A percentile compares a stretch with the other conserved stretches of the same genome.
These are phyloP conservation scores for Phytophthora hibernalis DNA, from an alignment of 352 stramenopile species.

Conservation along the genomic window DNA sequence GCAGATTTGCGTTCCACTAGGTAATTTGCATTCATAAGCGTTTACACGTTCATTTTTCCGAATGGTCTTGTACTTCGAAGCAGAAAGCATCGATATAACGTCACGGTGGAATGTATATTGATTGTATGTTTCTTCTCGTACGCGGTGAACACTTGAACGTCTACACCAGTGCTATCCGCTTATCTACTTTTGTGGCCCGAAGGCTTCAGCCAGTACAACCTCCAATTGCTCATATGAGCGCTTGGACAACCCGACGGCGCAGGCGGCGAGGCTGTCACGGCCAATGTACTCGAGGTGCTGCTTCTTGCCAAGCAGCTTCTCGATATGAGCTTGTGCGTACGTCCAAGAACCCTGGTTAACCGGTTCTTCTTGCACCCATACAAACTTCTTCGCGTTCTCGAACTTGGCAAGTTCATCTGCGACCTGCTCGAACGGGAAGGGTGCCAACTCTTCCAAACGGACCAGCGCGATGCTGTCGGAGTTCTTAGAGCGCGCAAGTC, in stretches of 20 bases:
- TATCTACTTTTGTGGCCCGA: slow-evolving; percentile 44
- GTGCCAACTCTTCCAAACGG: slow-evolving; percentile 84
- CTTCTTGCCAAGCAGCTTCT: slow-evolving; percentile 75
- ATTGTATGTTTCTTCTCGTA: slow-evolving; percentile 7
- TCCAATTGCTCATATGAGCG: slow-evolving; percentile 68
- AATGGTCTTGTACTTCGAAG: background rate
- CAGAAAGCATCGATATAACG: background rate
- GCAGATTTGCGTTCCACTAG: slow-evolving; percentile 12
- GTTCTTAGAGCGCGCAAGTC: slow-evolving; percentile 50
- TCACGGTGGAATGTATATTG: slow-evolving; percentile 8
- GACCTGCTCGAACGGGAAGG: slow-evolving; percentile 84
- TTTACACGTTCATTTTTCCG: background rate
- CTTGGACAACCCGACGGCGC: slow-evolving; percentile 78
- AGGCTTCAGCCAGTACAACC: slow-evolving; percentile 71
- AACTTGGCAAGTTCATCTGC: slow-evolving; percentile 62
- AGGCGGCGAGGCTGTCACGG: slow-evolving; percentile 73
- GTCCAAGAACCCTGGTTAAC: slow-evolving; percentile 84
- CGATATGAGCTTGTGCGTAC: slow-evolving; percentile 73
- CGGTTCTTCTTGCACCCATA: slow-evolving; percentile 87
- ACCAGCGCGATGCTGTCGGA: slow-evolving; percentile 70
- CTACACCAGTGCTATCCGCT: slow-evolving; percentile 9
- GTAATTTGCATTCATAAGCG: slow-evolving; percentile 17
- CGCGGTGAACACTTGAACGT: slow-evolving; percentile 8
- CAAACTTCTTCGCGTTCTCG: slow-evolving; percentile 67
- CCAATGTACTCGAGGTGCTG: slow-evolving; percentile 72